A percentile compares a stretch with the other conserved stretches of the same genome.
These are phyloP conservation scores for Verticillium albo-atrum DNA, from an alignment of 2,329 filamentous ascomycete genomes.

Conservation along the genomic window DNA sequence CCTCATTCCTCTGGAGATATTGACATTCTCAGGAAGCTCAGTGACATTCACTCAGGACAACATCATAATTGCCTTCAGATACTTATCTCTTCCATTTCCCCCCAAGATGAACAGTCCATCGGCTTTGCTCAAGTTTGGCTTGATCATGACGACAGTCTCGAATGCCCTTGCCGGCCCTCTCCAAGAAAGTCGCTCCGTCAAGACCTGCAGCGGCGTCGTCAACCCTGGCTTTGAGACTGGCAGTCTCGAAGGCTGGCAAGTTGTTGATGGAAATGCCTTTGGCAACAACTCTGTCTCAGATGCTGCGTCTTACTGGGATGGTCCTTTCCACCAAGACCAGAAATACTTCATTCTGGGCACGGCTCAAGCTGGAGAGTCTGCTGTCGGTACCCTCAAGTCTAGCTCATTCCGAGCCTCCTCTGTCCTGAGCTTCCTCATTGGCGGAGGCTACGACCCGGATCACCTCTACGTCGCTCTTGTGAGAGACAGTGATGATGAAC, in stretches of 20 bases:
- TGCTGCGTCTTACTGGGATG: constrained; percentile 19
- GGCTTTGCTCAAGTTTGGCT: neutral
- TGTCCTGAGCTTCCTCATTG: constrained; percentile 22
- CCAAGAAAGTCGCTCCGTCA: neutral
- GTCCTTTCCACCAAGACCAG: constrained; percentile 19
- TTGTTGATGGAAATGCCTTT: constrained; percentile 19
- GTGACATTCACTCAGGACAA: neutral
- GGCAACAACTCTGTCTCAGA: constrained; percentile 16
- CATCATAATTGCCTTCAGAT: neutral
- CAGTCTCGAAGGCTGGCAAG: constrained; percentile 19
- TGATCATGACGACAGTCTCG: neutral
- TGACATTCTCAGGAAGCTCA: neutral
- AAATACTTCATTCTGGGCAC: constrained; percentile 19
- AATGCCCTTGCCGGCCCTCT: constrained; percentile 5
- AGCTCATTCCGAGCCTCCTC: constrained; percentile 20
- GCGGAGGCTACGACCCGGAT: constrained; percentile 23
- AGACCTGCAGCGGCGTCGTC: neutral
- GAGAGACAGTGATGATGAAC: constrained; percentile 15
- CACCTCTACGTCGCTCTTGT: constrained; percentile 23
- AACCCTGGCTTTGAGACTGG: constrained; percentile 22
- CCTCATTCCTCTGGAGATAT: neutral
- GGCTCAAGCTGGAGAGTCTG: constrained; percentile 18
- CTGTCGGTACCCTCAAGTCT: constrained; percentile 20
- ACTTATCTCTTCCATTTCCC: neutral
- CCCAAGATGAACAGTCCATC: neutral